Base-by-base conservation (phyloP, 106 monocot species). In the Phalaenopsis aphrodite region DNA sequence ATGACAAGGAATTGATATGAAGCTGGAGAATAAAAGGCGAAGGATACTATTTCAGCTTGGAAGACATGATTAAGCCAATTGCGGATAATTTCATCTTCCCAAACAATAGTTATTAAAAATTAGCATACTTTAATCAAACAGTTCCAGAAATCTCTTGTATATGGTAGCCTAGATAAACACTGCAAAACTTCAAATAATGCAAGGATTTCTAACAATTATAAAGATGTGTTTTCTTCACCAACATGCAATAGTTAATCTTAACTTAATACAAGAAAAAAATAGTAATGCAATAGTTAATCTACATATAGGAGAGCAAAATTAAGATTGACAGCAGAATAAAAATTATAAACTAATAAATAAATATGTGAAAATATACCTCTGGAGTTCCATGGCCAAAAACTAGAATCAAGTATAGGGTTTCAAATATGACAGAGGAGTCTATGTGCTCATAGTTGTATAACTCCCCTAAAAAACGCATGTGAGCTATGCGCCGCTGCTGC, bases 401-500 rank as follows among this genome's bases (percentile, higher is more conserved):
- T 14, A 94, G 80, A 78, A 98, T 89, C 85, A 98, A 80, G 75
- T 94, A 89, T 4, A 98, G 82, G 71, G 98, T 98, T 72, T 98
- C 98, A 76, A 98, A 98, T 37, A 98, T 87, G 56, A 94, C 90
- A 72, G 94, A 91, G 67, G 98, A 92, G 87, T 98, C 98, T 84
- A 98, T 84, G 83, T 84, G 94, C 83, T 91, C 85, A 75, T 91
- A 98, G 84, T 92, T 98, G 86, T 98, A 98, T 46, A 98, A 69
- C 80, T 98, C 98, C 68, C 98, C 98, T 46, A 98, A 84, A 80
- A 98, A 94, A 16, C 98, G 86, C 98, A 98, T 98, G 77, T 92
- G 90, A 38, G 94, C 98, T 80, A 98, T 91, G 37, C 98, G 89
- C 57, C 86, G 86, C 64, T 98, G 98, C 76, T 98, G 98, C 94